Percentiles rank a stretch among this genome's conserved stretches.
These are phyloP conservation scores for Hura crepitans DNA, from an alignment of 441 rosid genomes.

Conservation along the genomic window DNA sequence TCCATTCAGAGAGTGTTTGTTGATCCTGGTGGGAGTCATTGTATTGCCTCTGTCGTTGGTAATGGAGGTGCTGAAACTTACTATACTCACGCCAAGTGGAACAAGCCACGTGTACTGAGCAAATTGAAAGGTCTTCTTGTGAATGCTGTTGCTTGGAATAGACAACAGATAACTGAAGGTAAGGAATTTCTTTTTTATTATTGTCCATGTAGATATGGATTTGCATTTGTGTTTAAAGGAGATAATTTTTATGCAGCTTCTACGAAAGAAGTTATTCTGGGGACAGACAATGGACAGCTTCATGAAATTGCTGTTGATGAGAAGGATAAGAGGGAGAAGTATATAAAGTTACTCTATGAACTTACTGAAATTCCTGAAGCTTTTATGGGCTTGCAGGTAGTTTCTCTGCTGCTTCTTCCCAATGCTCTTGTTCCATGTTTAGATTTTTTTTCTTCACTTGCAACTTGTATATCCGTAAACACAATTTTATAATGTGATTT, in stretches of 20 bases:
- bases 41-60: conserved; percentile 79
- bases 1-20: conserved; percentile 86
- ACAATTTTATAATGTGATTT: background rate
- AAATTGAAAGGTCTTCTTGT: conserved; percentile 82
- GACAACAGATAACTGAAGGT: conserved; percentile 96
- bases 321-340: conserved; percentile 95
- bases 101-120: conserved; percentile 68
- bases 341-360: conserved; percentile 74
- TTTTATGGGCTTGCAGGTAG: conserved; percentile 92
- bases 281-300: conserved; percentile 88
- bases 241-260: conserved; percentile 46
- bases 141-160: conserved; percentile 94
- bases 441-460: background rate
- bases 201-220: background rate
- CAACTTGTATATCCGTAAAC: background rate
- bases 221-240: conserved; percentile 11
- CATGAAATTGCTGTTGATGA: conserved; percentile 93
- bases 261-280: conserved; percentile 86
- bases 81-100: conserved; percentile 95
- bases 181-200: background rate
- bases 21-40: conserved; percentile 98
- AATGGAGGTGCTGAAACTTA: conserved; percentile 84
- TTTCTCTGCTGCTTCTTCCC: background rate
- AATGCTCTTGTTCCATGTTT: background rate
- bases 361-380: conserved; percentile 91